Evolutionary conservation across 306 rosid genomes (phyloP).

Genomic region (Acacia acuminata): DNA sequence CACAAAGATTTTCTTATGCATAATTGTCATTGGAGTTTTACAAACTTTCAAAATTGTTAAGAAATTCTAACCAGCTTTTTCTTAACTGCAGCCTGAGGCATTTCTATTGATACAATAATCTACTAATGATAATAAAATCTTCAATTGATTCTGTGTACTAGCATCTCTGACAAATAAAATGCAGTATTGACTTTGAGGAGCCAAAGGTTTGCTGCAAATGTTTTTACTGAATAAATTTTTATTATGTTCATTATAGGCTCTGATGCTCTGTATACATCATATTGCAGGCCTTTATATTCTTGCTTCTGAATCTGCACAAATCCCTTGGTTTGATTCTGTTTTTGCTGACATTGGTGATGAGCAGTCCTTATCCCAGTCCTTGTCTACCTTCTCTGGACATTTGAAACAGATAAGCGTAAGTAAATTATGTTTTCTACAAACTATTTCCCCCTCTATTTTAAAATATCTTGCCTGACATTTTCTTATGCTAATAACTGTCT

Average conservation of each 20-base stretch:
- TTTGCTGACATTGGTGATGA: conserved; percentile 97
- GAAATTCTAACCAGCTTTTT: not conserved
- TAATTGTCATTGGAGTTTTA: not conserved
- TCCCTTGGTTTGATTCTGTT: conserved; percentile 96
- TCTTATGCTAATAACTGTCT: conserved; percentile 1
- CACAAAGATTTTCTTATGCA: not conserved
- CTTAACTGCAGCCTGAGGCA: conserved; percentile 1
- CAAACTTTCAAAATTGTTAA: not conserved
- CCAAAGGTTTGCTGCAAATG: conserved; percentile 7
- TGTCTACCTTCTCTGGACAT: conserved; percentile 97
- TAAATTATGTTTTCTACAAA: conserved; percentile 17
- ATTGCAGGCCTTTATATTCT: conserved; percentile 82
- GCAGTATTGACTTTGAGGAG: conserved; percentile 3
- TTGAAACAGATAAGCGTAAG: conserved; percentile 89
- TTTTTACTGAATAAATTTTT: conserved; percentile 11
- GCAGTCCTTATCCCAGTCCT: conserved; percentile 85
- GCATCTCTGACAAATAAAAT: conserved; percentile 25
- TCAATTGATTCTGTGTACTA: conserved; percentile 20
- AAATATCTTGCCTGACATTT: not conserved
- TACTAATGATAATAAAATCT: conserved; percentile 16
- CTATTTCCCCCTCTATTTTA: not conserved
- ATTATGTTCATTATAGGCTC: conserved; percentile 11
- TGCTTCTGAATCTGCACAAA: conserved; percentile 82
- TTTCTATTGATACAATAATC: conserved; percentile 3
- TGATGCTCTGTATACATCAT: conserved; percentile 28